phyloP scores from a whole-genome alignment of 2,329 filamentous ascomycete genomes.

The Colletotrichum lindemuthianum region DNA sequence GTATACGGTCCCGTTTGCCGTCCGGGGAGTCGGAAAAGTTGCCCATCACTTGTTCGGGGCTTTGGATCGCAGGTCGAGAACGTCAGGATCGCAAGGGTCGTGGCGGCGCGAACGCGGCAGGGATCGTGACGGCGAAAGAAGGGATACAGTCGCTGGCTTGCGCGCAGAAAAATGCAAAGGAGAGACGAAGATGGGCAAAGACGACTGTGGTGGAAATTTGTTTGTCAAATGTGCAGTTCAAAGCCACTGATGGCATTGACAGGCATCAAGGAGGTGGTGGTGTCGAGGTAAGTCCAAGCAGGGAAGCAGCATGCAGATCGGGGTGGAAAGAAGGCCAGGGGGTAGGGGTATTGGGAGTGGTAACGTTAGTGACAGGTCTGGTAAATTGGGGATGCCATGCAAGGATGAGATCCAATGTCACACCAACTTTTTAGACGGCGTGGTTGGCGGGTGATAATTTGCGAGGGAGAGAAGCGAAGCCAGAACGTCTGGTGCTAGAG shows the following conservation, averaged over 20 bases:
- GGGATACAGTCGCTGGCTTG: neutral
- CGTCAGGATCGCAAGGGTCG: slow-evolving; percentile 9
- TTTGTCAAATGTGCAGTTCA: slow-evolving; percentile 12
- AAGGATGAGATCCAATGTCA: slow-evolving; percentile 14
- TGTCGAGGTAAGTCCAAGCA: slow-evolving; percentile 20
- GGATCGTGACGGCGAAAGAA: neutral
- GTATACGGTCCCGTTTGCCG: slow-evolving; percentile 17
- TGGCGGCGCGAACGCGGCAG: neutral
- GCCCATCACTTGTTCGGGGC: slow-evolving; percentile 14
- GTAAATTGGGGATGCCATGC: slow-evolving; percentile 19
- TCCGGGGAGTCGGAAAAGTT: slow-evolving; percentile 31
- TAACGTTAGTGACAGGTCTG: neutral
- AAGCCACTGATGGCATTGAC: slow-evolving; percentile 34
- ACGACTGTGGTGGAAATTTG: slow-evolving; percentile 6
- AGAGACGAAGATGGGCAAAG: slow-evolving; percentile 5
- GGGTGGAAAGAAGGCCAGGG: slow-evolving; percentile 7
- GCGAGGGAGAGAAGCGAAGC: slow-evolving; percentile 23
- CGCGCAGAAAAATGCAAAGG: neutral
- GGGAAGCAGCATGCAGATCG: slow-evolving; percentile 27
- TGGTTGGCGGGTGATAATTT: slow-evolving; percentile 16
- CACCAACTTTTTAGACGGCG: slow-evolving; percentile 12
- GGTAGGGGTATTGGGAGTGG: slow-evolving; percentile 1
- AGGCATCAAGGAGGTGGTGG: slow-evolving; percentile 19
- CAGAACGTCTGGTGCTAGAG: neutral
- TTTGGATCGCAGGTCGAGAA: neutral